phyloP scores from a whole-genome alignment of 148 eudicot species.

The Arctostaphylos glauca region DNA sequence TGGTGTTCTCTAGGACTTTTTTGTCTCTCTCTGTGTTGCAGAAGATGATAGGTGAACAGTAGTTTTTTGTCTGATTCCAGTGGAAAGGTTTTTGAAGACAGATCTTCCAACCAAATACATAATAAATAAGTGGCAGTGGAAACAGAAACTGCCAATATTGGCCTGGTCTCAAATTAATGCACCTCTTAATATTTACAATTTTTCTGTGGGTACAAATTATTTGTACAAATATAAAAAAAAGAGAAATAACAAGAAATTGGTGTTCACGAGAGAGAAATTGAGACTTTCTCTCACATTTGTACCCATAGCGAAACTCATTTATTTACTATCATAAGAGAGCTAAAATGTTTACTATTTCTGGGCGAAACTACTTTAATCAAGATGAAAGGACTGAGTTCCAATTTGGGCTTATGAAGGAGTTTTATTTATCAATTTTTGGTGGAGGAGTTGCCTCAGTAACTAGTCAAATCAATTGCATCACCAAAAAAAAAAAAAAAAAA shows the following conservation, averaged over 20 bases:
- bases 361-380: conserved; percentile 1
- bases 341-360: neutral
- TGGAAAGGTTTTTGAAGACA: neutral
- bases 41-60: no score
- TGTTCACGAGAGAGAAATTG: no score
- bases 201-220: no score
- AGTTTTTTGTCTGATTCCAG: no score
- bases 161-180: neutral
- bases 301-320: no score
- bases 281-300: no score
- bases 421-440: no score
- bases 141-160: neutral
- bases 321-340: no score
- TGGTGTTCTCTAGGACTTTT: no score
- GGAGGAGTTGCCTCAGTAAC: conserved; percentile 26
- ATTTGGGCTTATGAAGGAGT: neutral
- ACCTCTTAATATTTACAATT: neutral
- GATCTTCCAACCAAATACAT: neutral
- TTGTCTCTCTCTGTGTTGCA: no score
- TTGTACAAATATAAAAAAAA: no score
- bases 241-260: no score
- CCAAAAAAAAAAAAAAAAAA: neutral
- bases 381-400: neutral
- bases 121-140: neutral
- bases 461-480: conserved; percentile 33